A percentile compares a stretch with the other conserved stretches of the same genome.
phyloP scores from a whole-genome alignment of 2,329 filamentous ascomycete species.

The Aspergillus hiratsukae region DNA sequence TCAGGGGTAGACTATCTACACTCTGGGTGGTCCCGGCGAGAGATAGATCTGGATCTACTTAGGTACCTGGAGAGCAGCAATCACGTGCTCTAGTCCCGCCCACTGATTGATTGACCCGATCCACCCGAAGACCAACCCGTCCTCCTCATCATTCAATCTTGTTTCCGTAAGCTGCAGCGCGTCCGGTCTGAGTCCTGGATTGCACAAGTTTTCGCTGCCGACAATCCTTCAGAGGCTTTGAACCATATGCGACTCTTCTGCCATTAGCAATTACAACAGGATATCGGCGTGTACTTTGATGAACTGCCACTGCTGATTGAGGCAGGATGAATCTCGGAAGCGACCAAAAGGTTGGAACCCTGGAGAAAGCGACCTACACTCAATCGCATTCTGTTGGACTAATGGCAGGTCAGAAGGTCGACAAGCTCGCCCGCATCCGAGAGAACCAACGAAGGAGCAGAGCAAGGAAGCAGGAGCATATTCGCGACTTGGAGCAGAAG shows the following conservation, averaged over 20 bases:
- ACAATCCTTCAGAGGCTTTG: background rate
- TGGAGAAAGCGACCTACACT: background rate
- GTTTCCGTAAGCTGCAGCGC: no score
- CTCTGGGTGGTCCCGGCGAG: no score
- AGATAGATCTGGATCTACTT: no score
- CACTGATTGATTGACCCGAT: background rate
- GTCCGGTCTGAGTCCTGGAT: background rate
- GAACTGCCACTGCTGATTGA: background rate
- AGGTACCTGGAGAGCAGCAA: background rate
- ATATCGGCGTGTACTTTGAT: background rate
- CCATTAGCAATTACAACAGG: background rate
- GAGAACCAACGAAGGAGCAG: conserved; percentile 38
- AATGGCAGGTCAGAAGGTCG: conserved; percentile 16
- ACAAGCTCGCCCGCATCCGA: conserved; percentile 37
- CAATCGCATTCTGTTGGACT: background rate
- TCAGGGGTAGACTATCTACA: no score
- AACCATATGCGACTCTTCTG: background rate
- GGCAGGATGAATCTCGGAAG: background rate
- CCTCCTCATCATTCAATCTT: background rate
- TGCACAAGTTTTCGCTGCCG: background rate
- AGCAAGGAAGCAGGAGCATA: conserved; percentile 32
- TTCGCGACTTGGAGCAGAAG: conserved; percentile 33
- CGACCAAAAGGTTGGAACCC: conserved; percentile 10
- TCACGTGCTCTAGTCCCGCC: background rate
- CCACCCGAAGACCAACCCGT: background rate